Base-by-base conservation (phyloP, 2,329 filamentous ascomycete species). In the Fusarium virguliforme region DNA sequence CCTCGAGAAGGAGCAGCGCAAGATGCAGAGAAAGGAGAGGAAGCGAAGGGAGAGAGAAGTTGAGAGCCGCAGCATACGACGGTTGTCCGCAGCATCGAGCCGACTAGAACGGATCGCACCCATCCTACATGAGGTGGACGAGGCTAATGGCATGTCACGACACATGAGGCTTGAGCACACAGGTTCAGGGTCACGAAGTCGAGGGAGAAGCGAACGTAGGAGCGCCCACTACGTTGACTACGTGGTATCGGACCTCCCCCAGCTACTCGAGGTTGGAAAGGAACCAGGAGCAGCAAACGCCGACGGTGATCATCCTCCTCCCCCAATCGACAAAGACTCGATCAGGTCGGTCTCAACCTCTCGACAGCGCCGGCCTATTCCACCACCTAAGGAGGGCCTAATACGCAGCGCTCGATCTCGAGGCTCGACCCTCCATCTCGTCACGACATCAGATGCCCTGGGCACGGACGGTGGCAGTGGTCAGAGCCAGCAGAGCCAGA, bases 1-100 rank as follows among this genome's bases (percentile, higher is more conserved):
- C 40, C 90, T 98, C 9, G 96, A 98, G 77, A 99, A 98, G 79
- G 96, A 99, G 78, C 90, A 94, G 78, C 90, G 94, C 8, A 99
- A 99, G 80, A 91, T 95, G 71, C 87, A 84, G 68, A 87, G 94
- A 67, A 87, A 91, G 68, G 94, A 98, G 75, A 89, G 90, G 59
- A 98, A 95, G 78, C 89, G 95, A 8, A 94, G 88, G 77, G 95
- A 98, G 78, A 91, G 90, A 74, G 95, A 99, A 75, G 87, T 88
- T 2, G 94, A 98, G 76, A 90, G 90, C 62, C 92, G 94, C 79
- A 93, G 90, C 67, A 85, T 96, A 32, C 88, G 94, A 58, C 90
- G 95, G 41, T 85, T 98, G 50, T 98, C 96, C 68, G 94, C 93
- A 62, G 94, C 95, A 6, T 98, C 95, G 64, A 95, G 93, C 79